Conservation (phyloP, 1,139 yeast species). For the Diutina pseudorugosa region DNA sequence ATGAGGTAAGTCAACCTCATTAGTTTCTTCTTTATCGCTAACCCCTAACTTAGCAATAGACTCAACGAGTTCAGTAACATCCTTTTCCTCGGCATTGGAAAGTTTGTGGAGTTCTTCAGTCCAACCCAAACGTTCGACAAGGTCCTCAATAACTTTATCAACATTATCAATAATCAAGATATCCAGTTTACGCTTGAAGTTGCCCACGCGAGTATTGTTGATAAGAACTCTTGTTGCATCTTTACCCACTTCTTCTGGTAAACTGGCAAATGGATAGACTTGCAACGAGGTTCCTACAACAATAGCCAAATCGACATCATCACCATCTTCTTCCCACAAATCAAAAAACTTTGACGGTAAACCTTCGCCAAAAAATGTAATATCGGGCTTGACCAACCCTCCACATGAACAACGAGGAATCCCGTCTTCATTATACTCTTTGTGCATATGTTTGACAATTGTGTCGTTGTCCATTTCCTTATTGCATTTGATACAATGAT, state of each 20-base stretch:
- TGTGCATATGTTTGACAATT: constrained; percentile 32
- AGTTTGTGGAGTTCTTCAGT: constrained; percentile 30
- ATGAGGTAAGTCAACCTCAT: background rate
- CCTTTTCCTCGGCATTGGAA: background rate
- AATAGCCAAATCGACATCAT: constrained; percentile 57
- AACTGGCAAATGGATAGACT: constrained; percentile 79
- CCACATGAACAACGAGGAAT: constrained; percentile 48
- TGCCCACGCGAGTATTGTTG: constrained; percentile 72
- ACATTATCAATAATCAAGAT: background rate
- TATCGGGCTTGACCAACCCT: constrained; percentile 83
- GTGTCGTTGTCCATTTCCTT: constrained; percentile 38
- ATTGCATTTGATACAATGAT: constrained; percentile 71
- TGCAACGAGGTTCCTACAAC: constrained; percentile 90
- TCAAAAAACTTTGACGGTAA: constrained; percentile 61
- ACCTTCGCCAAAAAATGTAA: constrained; percentile 86
- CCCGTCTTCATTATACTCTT: constrained; percentile 16
- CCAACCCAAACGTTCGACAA: constrained; percentile 59
- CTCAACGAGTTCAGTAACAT: background rate
- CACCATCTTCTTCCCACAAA: constrained; percentile 51
- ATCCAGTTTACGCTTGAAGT: constrained; percentile 23
- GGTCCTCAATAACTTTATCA: constrained; percentile 30
- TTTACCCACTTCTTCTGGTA: constrained; percentile 53
- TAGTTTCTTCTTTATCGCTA: background rate
- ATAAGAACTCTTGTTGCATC: constrained; percentile 49
- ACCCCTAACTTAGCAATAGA: background rate